A percentile compares a stretch with the other conserved stretches of the same genome.
These are phyloP conservation scores for Licmophora abbreviata DNA, from an alignment of 108 stramenopile genomes.

Conservation along the genomic window DNA sequence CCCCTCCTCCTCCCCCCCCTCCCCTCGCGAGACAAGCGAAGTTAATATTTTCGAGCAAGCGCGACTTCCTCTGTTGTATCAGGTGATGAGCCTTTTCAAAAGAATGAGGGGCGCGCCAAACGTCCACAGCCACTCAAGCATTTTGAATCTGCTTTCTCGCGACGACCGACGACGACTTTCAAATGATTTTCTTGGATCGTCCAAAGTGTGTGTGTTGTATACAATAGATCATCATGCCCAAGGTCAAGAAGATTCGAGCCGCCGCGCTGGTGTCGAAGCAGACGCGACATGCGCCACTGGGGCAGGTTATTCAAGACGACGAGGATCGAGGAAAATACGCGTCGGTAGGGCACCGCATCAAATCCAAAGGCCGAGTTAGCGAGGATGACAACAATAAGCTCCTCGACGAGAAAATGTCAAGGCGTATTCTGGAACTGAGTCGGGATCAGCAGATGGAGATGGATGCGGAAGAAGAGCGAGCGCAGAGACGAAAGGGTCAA, in stretches of 20 bases:
- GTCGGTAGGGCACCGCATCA: slow-evolving; percentile 16
- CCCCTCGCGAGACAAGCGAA: too few species aligned
- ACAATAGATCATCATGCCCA: slow-evolving; percentile 62
- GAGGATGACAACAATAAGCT: slow-evolving; percentile 33
- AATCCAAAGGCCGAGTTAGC: slow-evolving; percentile 5
- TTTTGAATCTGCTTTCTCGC: too few species aligned
- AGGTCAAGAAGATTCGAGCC: slow-evolving; percentile 44
- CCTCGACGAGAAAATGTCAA: slow-evolving; percentile 53
- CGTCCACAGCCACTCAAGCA: too few species aligned
- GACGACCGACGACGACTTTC: too few species aligned
- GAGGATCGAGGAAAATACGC: slow-evolving; percentile 61
- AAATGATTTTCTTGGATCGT: too few species aligned
- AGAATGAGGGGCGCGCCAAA: too few species aligned
- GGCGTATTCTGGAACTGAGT: slow-evolving; percentile 57
- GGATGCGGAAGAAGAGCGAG: slow-evolving; percentile 38
- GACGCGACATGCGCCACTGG: slow-evolving; percentile 73
- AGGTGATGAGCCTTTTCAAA: too few species aligned
- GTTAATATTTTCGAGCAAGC: too few species aligned
- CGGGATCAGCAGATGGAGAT: slow-evolving; percentile 61
- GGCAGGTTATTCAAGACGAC: slow-evolving; percentile 78
- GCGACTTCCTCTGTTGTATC: too few species aligned
- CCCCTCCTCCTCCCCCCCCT: too few species aligned
- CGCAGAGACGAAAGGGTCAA: slow-evolving; percentile 5
- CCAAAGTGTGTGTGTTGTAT: too few species aligned
- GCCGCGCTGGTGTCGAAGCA: slow-evolving; percentile 24